Evolutionary conservation across 768 basidiomycete genomes (phyloP).

Genomic region (Solioccasus polychromus): DNA sequence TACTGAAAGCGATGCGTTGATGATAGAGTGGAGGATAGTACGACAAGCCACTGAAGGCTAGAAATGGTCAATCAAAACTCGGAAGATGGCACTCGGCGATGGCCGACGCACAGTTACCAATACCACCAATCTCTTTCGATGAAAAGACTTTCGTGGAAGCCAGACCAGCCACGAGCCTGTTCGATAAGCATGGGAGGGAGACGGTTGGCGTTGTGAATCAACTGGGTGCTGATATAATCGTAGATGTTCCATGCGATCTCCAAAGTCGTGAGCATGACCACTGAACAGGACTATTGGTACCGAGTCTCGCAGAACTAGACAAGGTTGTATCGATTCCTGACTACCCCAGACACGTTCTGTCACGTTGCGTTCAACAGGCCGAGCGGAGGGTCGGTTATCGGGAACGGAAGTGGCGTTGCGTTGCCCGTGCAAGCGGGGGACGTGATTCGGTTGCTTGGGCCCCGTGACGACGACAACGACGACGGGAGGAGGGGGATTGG

Average conservation of each 20-base stretch:
- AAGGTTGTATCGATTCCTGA: conserved; percentile 43
- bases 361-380: conserved; percentile 44
- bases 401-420: conserved; percentile 33
- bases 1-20: conserved; percentile 71
- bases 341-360: conserved; percentile 50
- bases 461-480: no score
- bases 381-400: conserved; percentile 29
- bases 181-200: conserved; percentile 77
- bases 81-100: background rate
- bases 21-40: conserved; percentile 69
- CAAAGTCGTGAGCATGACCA: conserved; percentile 58
- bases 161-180: conserved; percentile 69
- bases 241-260: conserved; percentile 79
- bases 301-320: conserved; percentile 38
- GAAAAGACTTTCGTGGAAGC: conserved; percentile 86
- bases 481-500: conserved; percentile 15
- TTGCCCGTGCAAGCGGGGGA: conserved; percentile 46
- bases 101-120: conserved; percentile 70
- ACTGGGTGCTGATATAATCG: conserved; percentile 74
- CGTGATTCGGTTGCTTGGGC: conserved; percentile 39
- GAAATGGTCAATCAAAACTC: conserved; percentile 6
- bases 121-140: conserved; percentile 52
- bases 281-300: conserved; percentile 51
- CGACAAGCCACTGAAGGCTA: conserved; percentile 69
- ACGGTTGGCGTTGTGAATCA: conserved; percentile 75